A percentile compares a stretch with the other conserved stretches of the same genome.
Conservation (phyloP, 352 stramenopile species). For the Phytophthora palmivora region DNA sequence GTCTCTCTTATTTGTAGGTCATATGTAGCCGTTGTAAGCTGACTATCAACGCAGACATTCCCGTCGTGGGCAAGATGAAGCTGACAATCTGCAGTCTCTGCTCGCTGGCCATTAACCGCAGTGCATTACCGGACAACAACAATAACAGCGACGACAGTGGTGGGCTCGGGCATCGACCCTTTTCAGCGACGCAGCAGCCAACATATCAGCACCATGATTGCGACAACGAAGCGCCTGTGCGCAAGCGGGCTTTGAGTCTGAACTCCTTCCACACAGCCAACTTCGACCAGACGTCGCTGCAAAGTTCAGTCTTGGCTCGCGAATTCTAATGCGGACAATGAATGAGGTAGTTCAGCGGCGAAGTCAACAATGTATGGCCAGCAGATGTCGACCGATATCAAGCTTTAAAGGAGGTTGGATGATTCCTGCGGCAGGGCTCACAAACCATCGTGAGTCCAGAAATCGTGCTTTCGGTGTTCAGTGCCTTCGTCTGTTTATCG, state of each 20-base stretch:
- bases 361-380: background rate
- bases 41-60: conserved; percentile 81
- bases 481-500: conserved; percentile 14
- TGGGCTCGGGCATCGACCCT: conserved; percentile 51
- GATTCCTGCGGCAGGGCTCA: too few species aligned
- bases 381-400: background rate
- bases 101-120: conserved; percentile 80
- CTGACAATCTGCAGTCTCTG: conserved; percentile 86
- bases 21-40: conserved; percentile 79
- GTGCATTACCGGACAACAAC: conserved; percentile 52
- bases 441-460: conserved; percentile 35
- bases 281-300: conserved; percentile 74
- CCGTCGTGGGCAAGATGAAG: conserved; percentile 87
- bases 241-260: conserved; percentile 66
- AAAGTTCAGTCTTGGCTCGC: conserved; percentile 50
- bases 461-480: conserved; percentile 20
- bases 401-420: conserved; percentile 17
- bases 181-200: conserved; percentile 47
- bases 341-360: conserved; percentile 2
- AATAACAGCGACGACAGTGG: conserved; percentile 47
- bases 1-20: conserved; percentile 44
- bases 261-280: conserved; percentile 87
- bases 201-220: conserved; percentile 40
- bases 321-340: conserved; percentile 47
- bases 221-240: conserved; percentile 34